Percentiles rank a stretch among this genome's conserved stretches.
Conservation (phyloP, 176 grass and related monocot genomes). For the Tillandsia leiboldiana region DNA sequence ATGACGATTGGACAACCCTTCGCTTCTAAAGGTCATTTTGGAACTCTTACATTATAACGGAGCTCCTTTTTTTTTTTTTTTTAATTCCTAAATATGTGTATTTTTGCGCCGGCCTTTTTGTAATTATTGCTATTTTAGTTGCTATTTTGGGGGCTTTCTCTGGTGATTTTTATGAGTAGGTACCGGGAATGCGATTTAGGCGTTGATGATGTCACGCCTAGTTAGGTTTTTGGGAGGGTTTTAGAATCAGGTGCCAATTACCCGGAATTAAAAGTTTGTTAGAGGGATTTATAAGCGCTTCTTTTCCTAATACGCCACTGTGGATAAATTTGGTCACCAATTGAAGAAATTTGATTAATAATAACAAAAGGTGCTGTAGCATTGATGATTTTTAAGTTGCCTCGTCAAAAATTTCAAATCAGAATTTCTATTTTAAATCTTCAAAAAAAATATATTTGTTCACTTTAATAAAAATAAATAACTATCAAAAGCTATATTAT, state of each 20-base stretch:
- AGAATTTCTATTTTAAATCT: too few species aligned
- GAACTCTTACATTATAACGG: slow-evolving; percentile 10
- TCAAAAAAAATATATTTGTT: too few species aligned
- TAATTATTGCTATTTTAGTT: not conserved
- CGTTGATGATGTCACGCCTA: not conserved
- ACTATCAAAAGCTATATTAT: too few species aligned
- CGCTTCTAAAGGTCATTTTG: slow-evolving; percentile 16
- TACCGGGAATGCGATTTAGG: not conserved
- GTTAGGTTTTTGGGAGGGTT: not conserved
- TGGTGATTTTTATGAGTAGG: not conserved
- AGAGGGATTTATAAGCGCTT: too few species aligned
- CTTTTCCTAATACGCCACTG: too few species aligned
- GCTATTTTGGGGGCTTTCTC: not conserved
- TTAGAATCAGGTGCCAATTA: not conserved
- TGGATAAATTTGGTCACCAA: too few species aligned
- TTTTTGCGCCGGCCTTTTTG: not conserved
- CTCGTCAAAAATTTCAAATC: too few species aligned
- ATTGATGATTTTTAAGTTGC: too few species aligned
- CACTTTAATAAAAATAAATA: too few species aligned
- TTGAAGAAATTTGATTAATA: too few species aligned
- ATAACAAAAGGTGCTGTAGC: too few species aligned
- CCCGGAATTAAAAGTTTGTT: too few species aligned
- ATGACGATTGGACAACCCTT: slow-evolving; percentile 21
- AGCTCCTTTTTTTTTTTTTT: not conserved
- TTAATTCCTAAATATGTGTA: not conserved